Evolutionary conservation across 495 filamentous ascomycete genomes (phyloP), one percentile per base, ranked within the genome.

Genomic region (Xylaria flabelliformis): DNA sequence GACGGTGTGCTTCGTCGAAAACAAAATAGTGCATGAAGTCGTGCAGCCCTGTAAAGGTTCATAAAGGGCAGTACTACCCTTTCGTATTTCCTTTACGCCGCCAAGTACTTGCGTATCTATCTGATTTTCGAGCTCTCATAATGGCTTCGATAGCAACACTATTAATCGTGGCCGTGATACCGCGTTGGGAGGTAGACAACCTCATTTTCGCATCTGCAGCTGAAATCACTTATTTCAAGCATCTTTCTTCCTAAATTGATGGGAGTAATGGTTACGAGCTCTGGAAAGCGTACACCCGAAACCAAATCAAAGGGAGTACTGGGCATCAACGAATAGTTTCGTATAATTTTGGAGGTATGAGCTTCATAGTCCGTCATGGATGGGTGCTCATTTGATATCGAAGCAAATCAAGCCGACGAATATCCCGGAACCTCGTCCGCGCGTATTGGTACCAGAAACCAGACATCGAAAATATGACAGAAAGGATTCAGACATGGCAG

Each of bases 321-420:
- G 83, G 85, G 41, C 83, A 88, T 69, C 80, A 88, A 63, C 77
- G 85, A 61, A 81, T 88, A 1, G 75, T 87, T 19, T 82, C 81
- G 9, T 88, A 87, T 74, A 73, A 66, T 15, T 82, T 88, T 44
- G 78, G 82, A 34, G 82, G 74, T 53, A 50, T 88, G 63, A 83
- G 74, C 5, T 79, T 84, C 65, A 68, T 89, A 24, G 77, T 88
- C 26, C 82, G 86, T 36, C 77, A 85, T 73, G 24, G 85, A 88
- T 56, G 85, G 80, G 41, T 88, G 68, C 63, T 44, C 64, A 0
- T 75, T 34, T 21, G 56, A 51, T 56, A 72, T 61, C 13, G 70
- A 64, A 8, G 63, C 58, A 32, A 73, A 67, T 73, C n/a, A 59
- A 51, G 26, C 44, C 26, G 77, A 74, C 29, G 73, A 72, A 55